Conservation (phyloP, 345 rosid species). For the Euclidium syriacum region DNA sequence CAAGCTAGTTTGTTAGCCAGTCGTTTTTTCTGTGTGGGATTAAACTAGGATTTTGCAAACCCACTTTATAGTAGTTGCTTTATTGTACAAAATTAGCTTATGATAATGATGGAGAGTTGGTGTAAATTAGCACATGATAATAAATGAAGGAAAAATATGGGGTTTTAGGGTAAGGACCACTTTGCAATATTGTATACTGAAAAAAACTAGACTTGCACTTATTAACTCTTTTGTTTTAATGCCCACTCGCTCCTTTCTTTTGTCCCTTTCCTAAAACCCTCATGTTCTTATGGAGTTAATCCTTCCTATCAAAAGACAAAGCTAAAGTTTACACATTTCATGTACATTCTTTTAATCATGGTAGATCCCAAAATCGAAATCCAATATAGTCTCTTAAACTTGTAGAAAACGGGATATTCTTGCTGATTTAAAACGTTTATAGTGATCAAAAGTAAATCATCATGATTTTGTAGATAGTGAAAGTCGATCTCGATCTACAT, state of each 20-base stretch:
- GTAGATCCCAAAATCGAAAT: no score
- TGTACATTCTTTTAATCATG: no score
- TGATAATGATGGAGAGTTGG: slow-evolving; percentile 28
- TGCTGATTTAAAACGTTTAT: no score
- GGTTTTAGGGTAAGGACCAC: slow-evolving; percentile 33
- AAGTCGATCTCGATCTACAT: no score
- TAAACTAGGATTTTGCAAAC: slow-evolving; percentile 4
- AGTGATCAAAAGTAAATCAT: no score
- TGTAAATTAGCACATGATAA: slow-evolving; percentile 24
- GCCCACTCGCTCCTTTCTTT: slow-evolving; percentile 24
- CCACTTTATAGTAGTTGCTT: slow-evolving; percentile 5
- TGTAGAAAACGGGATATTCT: no score
- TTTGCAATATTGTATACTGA: slow-evolving; percentile 13
- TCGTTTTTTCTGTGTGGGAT: slow-evolving; percentile 15
- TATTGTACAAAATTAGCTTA: slow-evolving; percentile 18
- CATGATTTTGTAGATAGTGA: no score
- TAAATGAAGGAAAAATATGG: slow-evolving; percentile 5
- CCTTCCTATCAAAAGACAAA: slow-evolving; percentile 3
- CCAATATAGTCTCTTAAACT: no score
- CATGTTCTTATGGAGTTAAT: not conserved
- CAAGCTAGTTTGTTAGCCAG: slow-evolving; percentile 15
- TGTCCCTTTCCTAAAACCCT: slow-evolving; percentile 14
- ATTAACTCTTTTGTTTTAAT: slow-evolving; percentile 8
- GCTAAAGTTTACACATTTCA: no score
- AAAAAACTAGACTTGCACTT: slow-evolving; percentile 15